phyloP scores from a whole-genome alignment of 805 yeast genomes.

The Candida ponderosae region DNA sequence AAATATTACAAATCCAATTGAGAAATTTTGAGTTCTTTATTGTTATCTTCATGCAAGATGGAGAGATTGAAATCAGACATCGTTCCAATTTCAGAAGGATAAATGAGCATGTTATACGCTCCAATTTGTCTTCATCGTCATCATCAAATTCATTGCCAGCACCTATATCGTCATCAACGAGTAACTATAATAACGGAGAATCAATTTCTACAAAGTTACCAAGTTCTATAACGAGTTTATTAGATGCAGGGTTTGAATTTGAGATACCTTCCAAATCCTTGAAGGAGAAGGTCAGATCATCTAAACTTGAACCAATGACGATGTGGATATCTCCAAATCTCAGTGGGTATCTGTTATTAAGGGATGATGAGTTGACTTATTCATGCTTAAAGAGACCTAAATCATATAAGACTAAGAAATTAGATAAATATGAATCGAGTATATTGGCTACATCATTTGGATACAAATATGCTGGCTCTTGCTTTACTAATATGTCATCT shows the following conservation, averaged over 20 bases:
- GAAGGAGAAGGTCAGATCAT: not conserved
- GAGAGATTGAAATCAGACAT: constrained; percentile 37
- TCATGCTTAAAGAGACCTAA: not conserved
- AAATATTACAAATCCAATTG: constrained; percentile 23
- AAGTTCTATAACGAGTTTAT: constrained; percentile 29
- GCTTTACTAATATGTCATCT: constrained; percentile 55
- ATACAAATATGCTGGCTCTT: constrained; percentile 57
- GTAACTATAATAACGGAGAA: constrained; percentile 5
- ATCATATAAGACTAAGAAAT: not conserved
- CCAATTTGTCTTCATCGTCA: not conserved
- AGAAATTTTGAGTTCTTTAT: constrained; percentile 32
- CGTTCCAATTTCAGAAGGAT: constrained; percentile 23
- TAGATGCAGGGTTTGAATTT: constrained; percentile 49
- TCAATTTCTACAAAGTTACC: constrained; percentile 17
- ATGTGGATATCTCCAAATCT: constrained; percentile 44
- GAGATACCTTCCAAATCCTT: constrained; percentile 28
- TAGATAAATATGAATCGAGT: constrained; percentile 6
- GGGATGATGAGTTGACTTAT: constrained; percentile 14
- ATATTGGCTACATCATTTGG: constrained; percentile 55
- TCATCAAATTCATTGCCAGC: too few species aligned
- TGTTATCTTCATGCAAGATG: constrained; percentile 32
- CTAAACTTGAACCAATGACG: constrained; percentile 22
- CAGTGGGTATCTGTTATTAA: constrained; percentile 30
- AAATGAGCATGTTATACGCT: not conserved
- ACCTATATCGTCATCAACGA: too few species aligned